Evolutionary conservation across 352 stramenopile species (phyloP).

Genomic region (Blastocystis sp.): DNA sequence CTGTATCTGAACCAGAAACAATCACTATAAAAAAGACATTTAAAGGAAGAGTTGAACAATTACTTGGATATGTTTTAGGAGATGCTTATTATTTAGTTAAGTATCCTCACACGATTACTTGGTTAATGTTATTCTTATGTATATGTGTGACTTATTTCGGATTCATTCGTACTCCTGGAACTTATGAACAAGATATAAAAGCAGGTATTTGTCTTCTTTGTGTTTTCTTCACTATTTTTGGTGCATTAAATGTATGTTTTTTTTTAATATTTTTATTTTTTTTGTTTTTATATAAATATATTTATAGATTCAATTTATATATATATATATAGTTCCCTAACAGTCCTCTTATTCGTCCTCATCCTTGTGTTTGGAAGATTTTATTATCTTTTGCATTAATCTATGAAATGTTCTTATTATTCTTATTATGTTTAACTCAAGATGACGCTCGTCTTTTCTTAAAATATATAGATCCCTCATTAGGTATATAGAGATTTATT

Average conservation of each 20-base stretch:
- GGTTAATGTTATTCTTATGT: slow-evolving; percentile 32
- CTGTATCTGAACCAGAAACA: too few relatives aligned
- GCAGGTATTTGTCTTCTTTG: background rate
- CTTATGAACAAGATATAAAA: too few relatives aligned
- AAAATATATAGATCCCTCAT: slow-evolving; percentile 55
- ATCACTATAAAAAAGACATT: slow-evolving; percentile 27
- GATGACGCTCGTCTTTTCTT: slow-evolving; percentile 59
- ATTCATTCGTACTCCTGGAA: too few relatives aligned
- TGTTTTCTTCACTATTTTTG: slow-evolving; percentile 30
- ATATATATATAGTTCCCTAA: slow-evolving; percentile 19
- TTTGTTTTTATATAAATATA: slow-evolving; percentile 28
- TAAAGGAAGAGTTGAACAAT: background rate
- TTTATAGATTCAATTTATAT: background rate
- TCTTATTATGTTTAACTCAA: slow-evolving; percentile 46
- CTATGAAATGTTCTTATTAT: slow-evolving; percentile 30
- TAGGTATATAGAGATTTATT: too few relatives aligned
- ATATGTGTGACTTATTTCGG: too few relatives aligned
- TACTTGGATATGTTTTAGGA: slow-evolving; percentile 16
- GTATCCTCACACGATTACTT: slow-evolving; percentile 28
- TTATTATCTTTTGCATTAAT: slow-evolving; percentile 3
- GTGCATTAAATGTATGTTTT: slow-evolving; percentile 9
- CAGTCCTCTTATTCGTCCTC: slow-evolving; percentile 1
- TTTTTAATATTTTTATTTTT: slow-evolving; percentile 16
- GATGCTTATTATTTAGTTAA: slow-evolving; percentile 30
- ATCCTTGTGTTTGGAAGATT: slow-evolving; percentile 34